These are phyloP conservation scores for Phoma sp. DNA, from an alignment of 2,329 filamentous ascomycete species.

Conservation along the genomic window DNA sequence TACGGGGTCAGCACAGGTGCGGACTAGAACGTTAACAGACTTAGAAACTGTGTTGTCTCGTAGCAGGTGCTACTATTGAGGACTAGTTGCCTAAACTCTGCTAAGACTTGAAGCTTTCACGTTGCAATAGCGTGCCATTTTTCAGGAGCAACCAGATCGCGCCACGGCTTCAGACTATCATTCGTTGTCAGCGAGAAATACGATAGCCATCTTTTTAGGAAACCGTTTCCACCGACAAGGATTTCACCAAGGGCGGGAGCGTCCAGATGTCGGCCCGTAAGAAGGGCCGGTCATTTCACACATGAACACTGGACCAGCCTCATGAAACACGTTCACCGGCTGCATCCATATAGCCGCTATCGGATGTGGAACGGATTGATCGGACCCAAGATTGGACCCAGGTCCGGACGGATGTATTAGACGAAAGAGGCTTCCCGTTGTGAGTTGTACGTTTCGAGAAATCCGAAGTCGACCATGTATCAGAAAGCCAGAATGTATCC, in stretches of 20 bases:
- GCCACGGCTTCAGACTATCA: neutral
- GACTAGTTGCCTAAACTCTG: neutral
- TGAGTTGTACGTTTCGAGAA: neutral
- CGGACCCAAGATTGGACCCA: neutral
- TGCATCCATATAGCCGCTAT: neutral
- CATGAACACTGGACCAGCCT: neutral
- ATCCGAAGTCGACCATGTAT: neutral
- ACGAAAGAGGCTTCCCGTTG: neutral
- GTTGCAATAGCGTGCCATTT: neutral
- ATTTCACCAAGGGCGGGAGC: neutral
- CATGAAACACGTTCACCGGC: constrained; percentile 1
- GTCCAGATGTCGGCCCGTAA: constrained; percentile 7
- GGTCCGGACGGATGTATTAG: neutral
- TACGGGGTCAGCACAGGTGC: neutral
- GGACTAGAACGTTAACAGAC: neutral
- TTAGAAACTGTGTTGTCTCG: neutral
- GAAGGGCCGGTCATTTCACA: constrained; percentile 10
- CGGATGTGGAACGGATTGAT: neutral
- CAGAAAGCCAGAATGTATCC: neutral
- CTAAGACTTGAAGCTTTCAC: neutral
- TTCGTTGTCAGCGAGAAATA: neutral
- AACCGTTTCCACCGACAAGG: neutral
- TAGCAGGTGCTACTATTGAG: neutral
- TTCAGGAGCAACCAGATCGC: neutral
- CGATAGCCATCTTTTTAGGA: neutral